Evolutionary conservation across 805 yeast genomes (phyloP), one percentile per base, ranked within the genome.

Genomic region (Cyberlindnera lachancei): DNA sequence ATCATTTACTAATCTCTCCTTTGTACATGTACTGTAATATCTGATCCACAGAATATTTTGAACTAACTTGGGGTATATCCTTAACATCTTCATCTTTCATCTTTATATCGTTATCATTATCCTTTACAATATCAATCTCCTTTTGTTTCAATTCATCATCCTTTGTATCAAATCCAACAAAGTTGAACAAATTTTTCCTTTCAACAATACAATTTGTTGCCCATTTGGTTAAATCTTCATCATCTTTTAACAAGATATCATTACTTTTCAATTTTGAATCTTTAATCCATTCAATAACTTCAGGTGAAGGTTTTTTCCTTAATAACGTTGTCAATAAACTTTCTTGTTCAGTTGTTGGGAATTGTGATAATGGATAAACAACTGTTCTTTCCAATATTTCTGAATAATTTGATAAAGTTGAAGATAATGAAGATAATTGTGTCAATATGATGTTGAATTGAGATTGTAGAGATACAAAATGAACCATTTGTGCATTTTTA

Each of bases 301-400:
- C 96, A 0, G 98, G 97, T 9, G 84, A 62, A 30, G 80, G 79
- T 52, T 88, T 90, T 53, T 88, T 92, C 37, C 97, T 69, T 38
- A 92, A 56, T 38, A 92, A 62, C 0, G 96, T 87, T 1, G 94
- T 82, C 31, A 88, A 59, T 22, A 92, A 64, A 3, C 86, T 83
- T 47, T 83, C 88, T 42, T 84, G 88, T 27, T 84, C 81, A 1
- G 85, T 72, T 0, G 94, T 74, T 7, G 96, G 96, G 52, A 90
- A 92, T 15, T 70, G 69, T 0, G 88, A 80, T 33, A 84, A 62
- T 2, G 98, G 98, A 49, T 74, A 90, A 2, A 78, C 88, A 31
- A 83, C 86, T 0, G 94, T 77, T 5, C 72, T 58, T 27, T 69
- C 68, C 17, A 92, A 61, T 0, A 70, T 55, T 4, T 70, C 79